A percentile compares a stretch with the other conserved stretches of the same genome.
Conservation (phyloP, 2,329 filamentous ascomycete genomes). For the Paraphoma chrysanthemicola region DNA sequence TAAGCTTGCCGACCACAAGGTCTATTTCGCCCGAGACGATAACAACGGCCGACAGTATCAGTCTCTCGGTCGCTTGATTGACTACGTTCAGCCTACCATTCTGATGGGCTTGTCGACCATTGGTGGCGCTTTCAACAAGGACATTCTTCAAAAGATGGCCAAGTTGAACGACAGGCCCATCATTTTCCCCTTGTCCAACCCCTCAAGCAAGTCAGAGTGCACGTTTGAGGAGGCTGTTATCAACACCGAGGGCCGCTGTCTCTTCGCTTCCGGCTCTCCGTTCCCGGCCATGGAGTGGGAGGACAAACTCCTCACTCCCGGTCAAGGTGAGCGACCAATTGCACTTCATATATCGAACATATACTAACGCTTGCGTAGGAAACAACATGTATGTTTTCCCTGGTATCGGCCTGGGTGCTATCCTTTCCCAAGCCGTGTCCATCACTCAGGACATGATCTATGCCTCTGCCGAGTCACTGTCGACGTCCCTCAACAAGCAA, state of each 20-base stretch:
- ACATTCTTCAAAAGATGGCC: slow-evolving; percentile 71
- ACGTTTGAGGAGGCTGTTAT: slow-evolving; percentile 92
- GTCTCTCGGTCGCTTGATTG: slow-evolving; percentile 87
- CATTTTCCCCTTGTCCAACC: slow-evolving; percentile 93
- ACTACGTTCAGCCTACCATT: slow-evolving; percentile 93
- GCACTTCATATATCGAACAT: slow-evolving; percentile 1
- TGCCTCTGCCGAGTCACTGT: slow-evolving; percentile 82
- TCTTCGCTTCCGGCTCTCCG: slow-evolving; percentile 95
- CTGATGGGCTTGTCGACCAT: slow-evolving; percentile 94
- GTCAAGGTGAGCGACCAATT: slow-evolving; percentile 48
- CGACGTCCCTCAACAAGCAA: slow-evolving; percentile 77
- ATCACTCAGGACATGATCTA: slow-evolving; percentile 98
- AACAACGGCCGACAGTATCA: slow-evolving; percentile 72
- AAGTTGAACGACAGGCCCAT: slow-evolving; percentile 73
- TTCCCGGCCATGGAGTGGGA: slow-evolving; percentile 71
- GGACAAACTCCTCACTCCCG: slow-evolving; percentile 57
- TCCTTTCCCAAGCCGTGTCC: slow-evolving; percentile 84
- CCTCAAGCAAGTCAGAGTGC: slow-evolving; percentile 95
- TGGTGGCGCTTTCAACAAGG: slow-evolving; percentile 90
- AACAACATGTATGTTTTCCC: slow-evolving; percentile 97
- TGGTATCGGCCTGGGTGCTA: slow-evolving; percentile 90
- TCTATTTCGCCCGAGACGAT: slow-evolving; percentile 71
- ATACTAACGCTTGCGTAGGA: slow-evolving; percentile 65
- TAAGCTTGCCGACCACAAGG: slow-evolving; percentile 86
- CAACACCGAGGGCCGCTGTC: slow-evolving; percentile 87